These are phyloP conservation scores for Ceratobasidium sp. DNA, from an alignment of 1,284 basidiomycete species.

Conservation along the genomic window DNA sequence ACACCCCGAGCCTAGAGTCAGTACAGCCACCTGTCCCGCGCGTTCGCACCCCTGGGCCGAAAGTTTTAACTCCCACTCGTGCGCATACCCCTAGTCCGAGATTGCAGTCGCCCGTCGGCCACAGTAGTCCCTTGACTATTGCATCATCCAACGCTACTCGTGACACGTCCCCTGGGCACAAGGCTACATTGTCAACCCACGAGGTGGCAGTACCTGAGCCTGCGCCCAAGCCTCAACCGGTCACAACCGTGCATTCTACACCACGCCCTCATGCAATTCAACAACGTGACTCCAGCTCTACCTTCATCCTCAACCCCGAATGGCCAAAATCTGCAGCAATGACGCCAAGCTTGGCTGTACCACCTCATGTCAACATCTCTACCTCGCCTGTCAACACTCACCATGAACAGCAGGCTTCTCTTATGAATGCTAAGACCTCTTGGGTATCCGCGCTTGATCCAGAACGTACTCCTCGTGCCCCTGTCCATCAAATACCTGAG, in stretches of 20 bases:
- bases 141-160: constrained; percentile 24
- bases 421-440: constrained; percentile 18
- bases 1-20: not conserved
- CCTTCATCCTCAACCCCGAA: constrained; percentile 1
- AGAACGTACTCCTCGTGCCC: constrained; percentile 37
- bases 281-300: constrained; percentile 5
- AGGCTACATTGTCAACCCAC: constrained; percentile 13
- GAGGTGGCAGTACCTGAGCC: constrained; percentile 14
- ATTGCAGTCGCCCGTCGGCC: constrained; percentile 22
- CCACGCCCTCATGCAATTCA: not conserved
- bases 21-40: not conserved
- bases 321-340: constrained; percentile 19
- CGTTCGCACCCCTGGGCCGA: not conserved
- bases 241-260: not conserved
- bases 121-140: constrained; percentile 8
- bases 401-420: constrained; percentile 19
- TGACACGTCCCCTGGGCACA: constrained; percentile 16
- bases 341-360: constrained; percentile 1
- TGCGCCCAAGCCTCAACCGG: constrained; percentile 14
- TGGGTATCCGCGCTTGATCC: constrained; percentile 20
- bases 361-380: constrained; percentile 29
- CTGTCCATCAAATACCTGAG: constrained; percentile 13
- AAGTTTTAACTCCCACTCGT: constrained; percentile 18
- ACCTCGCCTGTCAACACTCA: constrained; percentile 6
- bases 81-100: constrained; percentile 27